Evolutionary conservation across 768 basidiomycete species (phyloP).

Genomic region (Terana coerulea): DNA sequence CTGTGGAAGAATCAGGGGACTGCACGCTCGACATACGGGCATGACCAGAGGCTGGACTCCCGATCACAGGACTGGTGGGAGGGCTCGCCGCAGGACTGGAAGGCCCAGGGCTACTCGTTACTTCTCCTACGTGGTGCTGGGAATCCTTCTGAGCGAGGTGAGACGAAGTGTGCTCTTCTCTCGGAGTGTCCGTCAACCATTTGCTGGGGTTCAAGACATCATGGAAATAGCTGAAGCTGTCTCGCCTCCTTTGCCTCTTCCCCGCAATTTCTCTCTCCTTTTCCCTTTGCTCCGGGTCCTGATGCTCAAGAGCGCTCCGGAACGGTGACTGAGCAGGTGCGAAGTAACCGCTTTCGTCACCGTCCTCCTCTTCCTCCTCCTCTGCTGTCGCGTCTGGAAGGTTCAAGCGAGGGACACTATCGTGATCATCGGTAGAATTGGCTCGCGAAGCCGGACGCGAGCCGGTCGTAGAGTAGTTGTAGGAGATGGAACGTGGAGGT

Average conservation of each 20-base stretch:
- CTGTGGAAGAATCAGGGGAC: not conserved
- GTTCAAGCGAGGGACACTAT: slow-evolving; percentile 13
- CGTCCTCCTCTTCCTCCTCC: slow-evolving; percentile 33
- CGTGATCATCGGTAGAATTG: slow-evolving; percentile 15
- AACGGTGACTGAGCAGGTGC: slow-evolving; percentile 42
- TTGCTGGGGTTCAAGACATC: slow-evolving; percentile 52
- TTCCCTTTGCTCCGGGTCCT: slow-evolving; percentile 31
- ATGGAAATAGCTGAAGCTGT: slow-evolving; percentile 39
- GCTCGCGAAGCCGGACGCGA: slow-evolving; percentile 13
- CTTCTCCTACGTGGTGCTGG: slow-evolving; percentile 1
- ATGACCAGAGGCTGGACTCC: not conserved
- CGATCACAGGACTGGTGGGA: not conserved
- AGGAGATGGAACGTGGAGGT: slow-evolving; percentile 70
- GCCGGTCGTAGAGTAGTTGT: slow-evolving; percentile 50
- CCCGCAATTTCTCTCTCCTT: slow-evolving; percentile 40
- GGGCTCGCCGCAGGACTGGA: not conserved
- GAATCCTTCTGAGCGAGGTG: not conserved
- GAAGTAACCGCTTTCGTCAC: slow-evolving; percentile 33
- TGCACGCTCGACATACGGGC: not conserved
- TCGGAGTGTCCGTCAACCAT: slow-evolving; percentile 35
- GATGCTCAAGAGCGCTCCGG: slow-evolving; percentile 57
- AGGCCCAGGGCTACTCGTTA: not conserved
- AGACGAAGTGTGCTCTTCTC: slow-evolving; percentile 13
- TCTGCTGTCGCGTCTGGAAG: slow-evolving; percentile 21
- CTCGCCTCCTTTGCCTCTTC: slow-evolving; percentile 52